These are phyloP conservation scores for Colletotrichum tamarilloi DNA, from an alignment of 2,329 filamentous ascomycete species.

Conservation along the genomic window DNA sequence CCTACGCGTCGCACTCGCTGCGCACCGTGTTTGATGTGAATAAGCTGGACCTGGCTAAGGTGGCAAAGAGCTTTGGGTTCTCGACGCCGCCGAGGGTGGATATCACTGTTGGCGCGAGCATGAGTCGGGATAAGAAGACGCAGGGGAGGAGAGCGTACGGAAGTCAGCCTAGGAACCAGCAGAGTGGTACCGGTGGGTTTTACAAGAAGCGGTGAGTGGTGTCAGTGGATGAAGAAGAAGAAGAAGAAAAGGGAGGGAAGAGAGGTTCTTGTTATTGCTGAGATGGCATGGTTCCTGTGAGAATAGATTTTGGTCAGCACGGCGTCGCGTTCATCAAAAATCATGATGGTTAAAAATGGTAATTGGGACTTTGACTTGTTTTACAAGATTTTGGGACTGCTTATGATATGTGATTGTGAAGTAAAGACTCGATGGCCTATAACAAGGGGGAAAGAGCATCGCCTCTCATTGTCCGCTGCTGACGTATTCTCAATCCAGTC, in stretches of 20 bases:
- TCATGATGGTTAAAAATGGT: slow-evolving; percentile 15
- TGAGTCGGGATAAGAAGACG: slow-evolving; percentile 78
- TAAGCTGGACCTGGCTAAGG: slow-evolving; percentile 84
- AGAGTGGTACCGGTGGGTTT: slow-evolving; percentile 18
- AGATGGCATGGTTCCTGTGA: slow-evolving; percentile 9
- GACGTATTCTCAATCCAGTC: background rate
- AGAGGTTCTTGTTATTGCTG: too few relatives aligned
- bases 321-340: slow-evolving; percentile 29
- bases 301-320: slow-evolving; percentile 19
- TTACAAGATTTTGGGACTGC: background rate
- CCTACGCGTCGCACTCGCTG: slow-evolving; percentile 81
- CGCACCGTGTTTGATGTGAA: slow-evolving; percentile 79
- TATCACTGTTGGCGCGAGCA: slow-evolving; percentile 82
- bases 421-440: background rate
- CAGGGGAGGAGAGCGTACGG: slow-evolving; percentile 77
- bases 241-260: background rate
- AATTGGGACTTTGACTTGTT: slow-evolving; percentile 18
- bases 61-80: slow-evolving; percentile 88
- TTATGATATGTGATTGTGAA: background rate
- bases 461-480: background rate
- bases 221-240: background rate
- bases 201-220: slow-evolving; percentile 47
- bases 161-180: slow-evolving; percentile 76
- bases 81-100: slow-evolving; percentile 83
- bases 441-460: background rate